A percentile compares a stretch with the other conserved stretches of the same genome.
Conservation (phyloP, 768 basidiomycete genomes). For the Lactarius tabidus region DNA sequence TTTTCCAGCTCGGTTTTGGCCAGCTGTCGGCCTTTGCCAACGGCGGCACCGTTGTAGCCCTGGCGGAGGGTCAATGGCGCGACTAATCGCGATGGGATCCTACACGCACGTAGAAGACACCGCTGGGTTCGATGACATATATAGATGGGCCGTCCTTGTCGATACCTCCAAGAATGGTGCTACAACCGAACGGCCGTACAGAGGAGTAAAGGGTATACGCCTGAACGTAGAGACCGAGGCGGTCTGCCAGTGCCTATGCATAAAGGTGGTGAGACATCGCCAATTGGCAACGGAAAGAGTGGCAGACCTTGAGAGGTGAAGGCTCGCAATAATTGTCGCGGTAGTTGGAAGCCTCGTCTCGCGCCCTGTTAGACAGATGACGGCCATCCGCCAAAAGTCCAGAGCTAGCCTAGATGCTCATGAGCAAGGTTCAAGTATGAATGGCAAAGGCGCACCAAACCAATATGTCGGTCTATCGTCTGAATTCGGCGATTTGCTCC, state of each 20-base stretch:
- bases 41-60: slow-evolving; percentile 96
- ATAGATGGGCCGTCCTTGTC: slow-evolving; percentile 86
- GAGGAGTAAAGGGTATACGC: slow-evolving; percentile 97
- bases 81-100: neutral
- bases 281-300: neutral
- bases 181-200: slow-evolving; percentile 94
- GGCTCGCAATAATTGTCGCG: slow-evolving; percentile 71
- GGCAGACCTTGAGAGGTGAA: slow-evolving; percentile 70
- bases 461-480: slow-evolving; percentile 90
- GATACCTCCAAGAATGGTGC: slow-evolving; percentile 83
- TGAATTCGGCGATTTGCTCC: slow-evolving; percentile 92
- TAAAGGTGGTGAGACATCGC: slow-evolving; percentile 7
- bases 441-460: slow-evolving; percentile 55
- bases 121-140: slow-evolving; percentile 92
- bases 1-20: slow-evolving; percentile 99
- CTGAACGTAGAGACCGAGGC: slow-evolving; percentile 87
- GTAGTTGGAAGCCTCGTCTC: slow-evolving; percentile 75
- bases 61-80: slow-evolving; percentile 31
- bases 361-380: slow-evolving; percentile 76
- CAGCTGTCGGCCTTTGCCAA: slow-evolving; percentile 95
- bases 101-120: slow-evolving; percentile 74
- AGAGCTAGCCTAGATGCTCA: slow-evolving; percentile 70
- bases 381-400: slow-evolving; percentile 93
- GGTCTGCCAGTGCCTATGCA: slow-evolving; percentile 59
- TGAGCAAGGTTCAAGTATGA: neutral